Percentiles rank a stretch among this genome's conserved stretches.
phyloP scores from a whole-genome alignment of 352 stramenopile species.

The Globisporangium abappressorium region DNA sequence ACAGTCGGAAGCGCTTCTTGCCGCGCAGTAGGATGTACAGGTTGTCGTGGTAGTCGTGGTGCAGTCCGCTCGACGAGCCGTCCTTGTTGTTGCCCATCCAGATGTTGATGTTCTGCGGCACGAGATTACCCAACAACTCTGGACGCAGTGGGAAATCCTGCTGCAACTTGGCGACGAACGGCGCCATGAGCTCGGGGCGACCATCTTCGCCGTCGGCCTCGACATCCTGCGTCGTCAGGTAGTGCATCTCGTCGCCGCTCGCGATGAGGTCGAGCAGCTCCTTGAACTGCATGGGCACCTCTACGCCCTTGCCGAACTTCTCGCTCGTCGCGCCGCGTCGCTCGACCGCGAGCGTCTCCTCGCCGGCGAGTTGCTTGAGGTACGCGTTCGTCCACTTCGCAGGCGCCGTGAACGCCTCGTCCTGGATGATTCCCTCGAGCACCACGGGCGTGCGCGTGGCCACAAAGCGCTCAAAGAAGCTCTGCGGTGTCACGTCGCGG shows the following conservation, averaged over 20 bases:
- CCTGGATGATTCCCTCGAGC: slow-evolving; percentile 55
- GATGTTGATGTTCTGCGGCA: slow-evolving; percentile 95
- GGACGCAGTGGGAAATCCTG: slow-evolving; percentile 85
- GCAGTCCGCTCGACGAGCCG: slow-evolving; percentile 88
- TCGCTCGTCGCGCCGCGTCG: slow-evolving; percentile 57
- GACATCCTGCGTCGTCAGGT: slow-evolving; percentile 91
- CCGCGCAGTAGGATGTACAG: slow-evolving; percentile 95
- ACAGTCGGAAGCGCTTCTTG: slow-evolving; percentile 94
- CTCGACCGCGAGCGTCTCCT: slow-evolving; percentile 77
- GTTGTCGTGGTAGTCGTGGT: slow-evolving; percentile 99
- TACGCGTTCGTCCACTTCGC: slow-evolving; percentile 80
- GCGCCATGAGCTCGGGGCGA: slow-evolving; percentile 79
- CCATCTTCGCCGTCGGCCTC: slow-evolving; percentile 63
- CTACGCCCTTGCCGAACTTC: slow-evolving; percentile 84
- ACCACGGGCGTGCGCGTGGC: slow-evolving; percentile 80
- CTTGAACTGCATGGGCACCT: slow-evolving; percentile 79
- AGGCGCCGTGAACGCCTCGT: slow-evolving; percentile 47
- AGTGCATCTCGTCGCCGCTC: slow-evolving; percentile 72
- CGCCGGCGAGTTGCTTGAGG: slow-evolving; percentile 52
- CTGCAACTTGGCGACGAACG: slow-evolving; percentile 75
- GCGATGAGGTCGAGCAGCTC: slow-evolving; percentile 74
- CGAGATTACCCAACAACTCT: slow-evolving; percentile 81
- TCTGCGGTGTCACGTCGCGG: slow-evolving; percentile 46
- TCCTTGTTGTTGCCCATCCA: slow-evolving; percentile 93
- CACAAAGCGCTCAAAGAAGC: slow-evolving; percentile 81